Conservation (phyloP, 768 basidiomycete genomes). For the Amanita molliuscula region DNA sequence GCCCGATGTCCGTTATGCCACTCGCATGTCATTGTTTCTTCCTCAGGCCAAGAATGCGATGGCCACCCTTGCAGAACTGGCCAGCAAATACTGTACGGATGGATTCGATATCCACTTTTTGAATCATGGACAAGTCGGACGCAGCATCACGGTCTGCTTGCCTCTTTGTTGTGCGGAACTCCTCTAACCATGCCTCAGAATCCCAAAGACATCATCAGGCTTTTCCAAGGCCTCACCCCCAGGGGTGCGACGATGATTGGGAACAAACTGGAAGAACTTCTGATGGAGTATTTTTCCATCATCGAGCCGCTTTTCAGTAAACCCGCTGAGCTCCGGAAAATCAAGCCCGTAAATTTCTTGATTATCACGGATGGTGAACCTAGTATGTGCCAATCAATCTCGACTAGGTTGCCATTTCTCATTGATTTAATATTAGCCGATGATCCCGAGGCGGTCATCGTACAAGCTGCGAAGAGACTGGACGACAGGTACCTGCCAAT, state of each 20-base stretch:
- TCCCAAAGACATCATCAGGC: constrained; percentile 20
- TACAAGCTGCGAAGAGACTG: constrained; percentile 35
- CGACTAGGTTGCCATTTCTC: not conserved
- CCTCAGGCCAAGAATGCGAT: constrained; percentile 35
- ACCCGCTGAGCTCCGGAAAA: constrained; percentile 15
- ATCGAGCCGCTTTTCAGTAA: not conserved
- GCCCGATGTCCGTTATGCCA: not conserved
- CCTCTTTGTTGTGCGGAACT: not conserved
- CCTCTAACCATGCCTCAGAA: constrained; percentile 19
- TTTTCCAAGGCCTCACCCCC: constrained; percentile 37
- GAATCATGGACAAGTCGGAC: constrained; percentile 25
- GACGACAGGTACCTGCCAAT: constrained; percentile 42
- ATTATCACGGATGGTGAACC: constrained; percentile 57
- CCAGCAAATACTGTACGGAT: constrained; percentile 39
- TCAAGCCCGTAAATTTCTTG: constrained; percentile 50
- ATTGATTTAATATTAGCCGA: constrained; percentile 27
- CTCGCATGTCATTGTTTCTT: not conserved
- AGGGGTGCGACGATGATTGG: constrained; percentile 35
- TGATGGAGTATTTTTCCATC: constrained; percentile 8
- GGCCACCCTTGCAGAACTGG: constrained; percentile 35
- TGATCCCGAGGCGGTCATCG: constrained; percentile 38
- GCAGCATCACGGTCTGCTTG: constrained; percentile 26
- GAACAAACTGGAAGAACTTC: constrained; percentile 21
- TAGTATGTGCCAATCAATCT: constrained; percentile 25
- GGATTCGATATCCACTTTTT: constrained; percentile 59